phyloP scores from a whole-genome alignment of 345 rosid species.

The Noccaea caerulescens region DNA sequence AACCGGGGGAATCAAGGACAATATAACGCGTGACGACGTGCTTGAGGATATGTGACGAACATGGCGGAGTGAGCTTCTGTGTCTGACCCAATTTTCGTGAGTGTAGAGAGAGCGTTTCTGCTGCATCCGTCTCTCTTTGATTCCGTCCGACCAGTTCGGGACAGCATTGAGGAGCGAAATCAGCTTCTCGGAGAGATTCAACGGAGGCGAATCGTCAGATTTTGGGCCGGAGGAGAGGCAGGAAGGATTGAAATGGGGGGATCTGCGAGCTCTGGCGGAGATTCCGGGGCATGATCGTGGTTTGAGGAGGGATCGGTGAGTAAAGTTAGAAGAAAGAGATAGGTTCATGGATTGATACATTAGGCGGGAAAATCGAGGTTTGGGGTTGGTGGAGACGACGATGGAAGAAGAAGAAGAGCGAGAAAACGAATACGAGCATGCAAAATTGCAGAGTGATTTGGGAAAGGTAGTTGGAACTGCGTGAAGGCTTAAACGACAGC shows the following conservation, averaged over 20 bases:
- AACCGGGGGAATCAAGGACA: conserved; percentile 91
- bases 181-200: conserved; percentile 40
- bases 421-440: conserved; percentile 6
- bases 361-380: conserved; percentile 42
- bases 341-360: conserved; percentile 56
- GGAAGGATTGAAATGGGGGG: conserved; percentile 33
- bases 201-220: conserved; percentile 24
- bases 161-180: conserved; percentile 64
- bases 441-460: conserved; percentile 31
- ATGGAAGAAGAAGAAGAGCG: conserved; percentile 24
- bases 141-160: conserved; percentile 86
- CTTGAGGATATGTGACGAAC: conserved; percentile 76
- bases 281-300: conserved; percentile 30
- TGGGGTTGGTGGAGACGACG: conserved; percentile 35
- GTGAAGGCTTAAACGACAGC: neutral
- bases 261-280: conserved; percentile 46
- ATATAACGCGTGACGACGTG: conserved; percentile 74
- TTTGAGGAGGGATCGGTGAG: conserved; percentile 42
- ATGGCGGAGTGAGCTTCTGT: conserved; percentile 89
- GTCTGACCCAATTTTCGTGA: conserved; percentile 83
- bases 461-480: conserved; percentile 39
- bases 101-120: conserved; percentile 72
- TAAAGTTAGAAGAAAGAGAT: conserved; percentile 48
- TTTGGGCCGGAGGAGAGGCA: conserved; percentile 44
- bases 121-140: conserved; percentile 82